Evolutionary conservation across 805 yeast species (phyloP), one percentile per base, ranked within the genome.

Genomic region (Zygosaccharomyces siamensis): DNA sequence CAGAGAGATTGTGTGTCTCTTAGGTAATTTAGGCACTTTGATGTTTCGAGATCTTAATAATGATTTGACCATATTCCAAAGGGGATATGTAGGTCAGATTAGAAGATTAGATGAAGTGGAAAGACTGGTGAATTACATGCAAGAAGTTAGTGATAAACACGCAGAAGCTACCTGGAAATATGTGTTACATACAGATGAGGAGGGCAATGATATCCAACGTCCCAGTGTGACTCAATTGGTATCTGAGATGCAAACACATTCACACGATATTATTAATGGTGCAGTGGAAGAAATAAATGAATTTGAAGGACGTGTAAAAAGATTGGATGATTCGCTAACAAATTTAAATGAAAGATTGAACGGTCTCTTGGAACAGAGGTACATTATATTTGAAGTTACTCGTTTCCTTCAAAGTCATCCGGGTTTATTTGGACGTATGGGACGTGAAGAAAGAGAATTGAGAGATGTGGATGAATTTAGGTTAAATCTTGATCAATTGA

Each of bases 1-100:
- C 2, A 75, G 97, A 55, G 96, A 89, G 47, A 80, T 88, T 37
- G 83, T 89, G 16, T 79, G 88, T 49, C 78, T 86, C 30, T 74
- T 93, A 14, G 99, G 99, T 2, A 89, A 87, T 53, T 72, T 89
- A 63, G 93, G 96, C 27, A 73, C 80, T 51, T 75, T 93, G 28
- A 96, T 93, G 69, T 87, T 93, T 66, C 75, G 95, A 43, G 99
- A 93, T 67, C 73, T 89, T 70, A 93, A 93, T 69, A 72, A 81
- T 49, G 81, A 82, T 49, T 84, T 89, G 40, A 86, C 83, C 58
- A 81, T 87, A 27, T 93, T 93, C 70, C 99, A 95, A 72, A 79
- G 99, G 52, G 76, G 90, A 2, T 93, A 87, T 64, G 96, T 93
- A 49, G 79, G 80, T 60, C 98, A 93, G 63, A 80, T 89, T 53